Evolutionary conservation across 2,329 filamentous ascomycete species (phyloP), one percentile per base, ranked within the genome.

Genomic region (Phaeoacremonium minimum): DNA sequence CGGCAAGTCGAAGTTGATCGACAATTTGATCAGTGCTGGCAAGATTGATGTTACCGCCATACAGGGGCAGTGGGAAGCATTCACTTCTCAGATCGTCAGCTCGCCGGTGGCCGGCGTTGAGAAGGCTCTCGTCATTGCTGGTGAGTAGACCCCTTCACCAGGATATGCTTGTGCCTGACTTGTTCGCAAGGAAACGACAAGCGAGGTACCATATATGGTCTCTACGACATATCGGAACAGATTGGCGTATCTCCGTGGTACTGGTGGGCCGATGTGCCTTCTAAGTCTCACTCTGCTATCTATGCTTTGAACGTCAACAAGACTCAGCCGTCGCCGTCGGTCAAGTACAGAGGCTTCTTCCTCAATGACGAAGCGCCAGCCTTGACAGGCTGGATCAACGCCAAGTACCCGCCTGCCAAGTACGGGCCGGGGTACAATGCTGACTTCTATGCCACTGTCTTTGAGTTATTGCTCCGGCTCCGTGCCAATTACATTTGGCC

Each of bases 401-500:
- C 16, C 18, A 7, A 3, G 4, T 15, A 4, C 18, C 53, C 51
- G 19, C 39, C 49, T 38, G 61, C 60, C n/a, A 66, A 64, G 40
- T 61, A 67, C 20, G 61, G 63, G 4, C 42, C 59, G 5, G 69
- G 68, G 3, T 75, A 69, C 43, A 76, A 75, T 38, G 65, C 73
- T n/a, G 69, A 75, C 4, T 85, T 87, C 55, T 86, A 88, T 57
- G 63, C 71, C 4, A 72, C 75, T 15, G 75, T 88, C 15, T 87
- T 85, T 43, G 85, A 88, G 60, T 65, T 88, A 2, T 61, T 87
- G 2, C 72, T 88, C 6, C 72, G 85, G 6, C 67, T 85, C 18
- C 72, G 77, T 26, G 83, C 83, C 13, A 88, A 88, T 56, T 87
- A 87, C 49, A 64, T 88, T 33, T 88, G 85, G 84, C 85, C 84